Conservation (phyloP, 2,329 filamentous ascomycete genomes). For the Ceratocystis smalleyi region DNA sequence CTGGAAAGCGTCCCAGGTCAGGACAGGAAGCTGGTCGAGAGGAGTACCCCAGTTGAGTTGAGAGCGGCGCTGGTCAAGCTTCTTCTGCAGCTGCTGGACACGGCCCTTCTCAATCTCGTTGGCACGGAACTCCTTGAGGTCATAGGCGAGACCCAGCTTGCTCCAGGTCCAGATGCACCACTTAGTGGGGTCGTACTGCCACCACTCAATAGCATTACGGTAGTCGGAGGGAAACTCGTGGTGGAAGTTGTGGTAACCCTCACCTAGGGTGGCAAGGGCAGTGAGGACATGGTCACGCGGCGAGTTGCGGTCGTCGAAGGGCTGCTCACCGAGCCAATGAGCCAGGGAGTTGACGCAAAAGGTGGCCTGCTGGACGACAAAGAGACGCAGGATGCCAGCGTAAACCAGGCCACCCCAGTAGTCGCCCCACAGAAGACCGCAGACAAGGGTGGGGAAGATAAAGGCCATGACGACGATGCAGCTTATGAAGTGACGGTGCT, state of each 20-base stretch:
- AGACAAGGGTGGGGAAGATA: constrained; percentile 57
- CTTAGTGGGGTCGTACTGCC: constrained; percentile 84
- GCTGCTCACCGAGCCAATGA: constrained; percentile 83
- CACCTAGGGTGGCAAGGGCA: constrained; percentile 68
- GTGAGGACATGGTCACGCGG: constrained; percentile 79
- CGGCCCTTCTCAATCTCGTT: constrained; percentile 91
- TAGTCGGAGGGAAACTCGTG: constrained; percentile 90
- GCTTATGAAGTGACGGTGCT: constrained; percentile 77
- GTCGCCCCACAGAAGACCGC: constrained; percentile 67
- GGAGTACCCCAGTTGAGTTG: constrained; percentile 75
- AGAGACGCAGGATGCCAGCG: constrained; percentile 69
- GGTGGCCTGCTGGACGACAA: constrained; percentile 81
- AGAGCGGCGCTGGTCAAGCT: constrained; percentile 73
- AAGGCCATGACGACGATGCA: constrained; percentile 63
- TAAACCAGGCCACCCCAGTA: constrained; percentile 73
- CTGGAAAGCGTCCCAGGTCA: constrained; percentile 77
- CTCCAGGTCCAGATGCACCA: constrained; percentile 79
- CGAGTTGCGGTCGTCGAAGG: constrained; percentile 84
- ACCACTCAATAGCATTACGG: constrained; percentile 82
- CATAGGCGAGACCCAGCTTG: constrained; percentile 66
- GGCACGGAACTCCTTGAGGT: constrained; percentile 78
- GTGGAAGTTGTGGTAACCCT: constrained; percentile 92
- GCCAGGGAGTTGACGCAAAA: constrained; percentile 88
- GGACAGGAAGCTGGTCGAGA: constrained; percentile 68
- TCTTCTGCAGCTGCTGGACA: constrained; percentile 80